These are phyloP conservation scores for Babesia bigemina DNA, from an alignment of 169 alveolate species.

Conservation along the genomic window DNA sequence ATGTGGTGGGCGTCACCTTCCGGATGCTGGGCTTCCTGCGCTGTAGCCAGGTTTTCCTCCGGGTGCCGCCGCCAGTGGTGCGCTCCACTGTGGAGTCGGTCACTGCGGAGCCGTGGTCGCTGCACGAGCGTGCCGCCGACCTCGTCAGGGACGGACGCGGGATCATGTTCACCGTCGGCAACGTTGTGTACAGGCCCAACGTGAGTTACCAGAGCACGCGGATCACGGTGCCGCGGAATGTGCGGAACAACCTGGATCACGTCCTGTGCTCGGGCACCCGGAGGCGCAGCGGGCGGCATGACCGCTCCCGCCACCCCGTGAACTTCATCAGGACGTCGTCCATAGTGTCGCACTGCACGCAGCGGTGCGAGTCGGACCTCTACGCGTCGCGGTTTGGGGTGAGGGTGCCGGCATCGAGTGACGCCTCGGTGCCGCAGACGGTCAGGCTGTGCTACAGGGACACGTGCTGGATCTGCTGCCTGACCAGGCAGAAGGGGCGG, in stretches of 20 bases:
- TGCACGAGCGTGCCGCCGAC: not conserved
- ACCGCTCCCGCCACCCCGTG: not conserved
- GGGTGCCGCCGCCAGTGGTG: not conserved
- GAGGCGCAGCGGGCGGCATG: not conserved
- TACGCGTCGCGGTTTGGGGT: constrained; percentile 6
- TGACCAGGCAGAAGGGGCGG: constrained; percentile 14
- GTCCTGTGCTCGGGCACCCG: not conserved
- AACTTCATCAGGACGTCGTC: not conserved
- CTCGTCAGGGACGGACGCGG: not conserved
- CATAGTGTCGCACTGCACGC: constrained; percentile 2
- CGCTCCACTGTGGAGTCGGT: not conserved
- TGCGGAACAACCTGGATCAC: not conserved
- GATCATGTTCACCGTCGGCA: not conserved
- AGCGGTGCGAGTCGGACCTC: not conserved
- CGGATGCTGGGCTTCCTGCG: not conserved
- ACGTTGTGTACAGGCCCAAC: constrained; percentile 6
- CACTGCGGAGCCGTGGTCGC: not conserved
- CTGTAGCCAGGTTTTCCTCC: constrained; percentile 28
- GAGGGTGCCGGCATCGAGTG: constrained; percentile 1
- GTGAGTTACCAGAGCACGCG: constrained; percentile 7
- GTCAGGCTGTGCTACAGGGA: constrained; percentile 16
- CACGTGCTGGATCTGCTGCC: constrained; percentile 18
- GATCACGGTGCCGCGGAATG: not conserved
- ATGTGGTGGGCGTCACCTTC: constrained; percentile 35
- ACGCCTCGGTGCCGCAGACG: constrained; percentile 25